Conservation (phyloP, 2,329 filamentous ascomycete species). For the Berkeleyomyces basicola region DNA sequence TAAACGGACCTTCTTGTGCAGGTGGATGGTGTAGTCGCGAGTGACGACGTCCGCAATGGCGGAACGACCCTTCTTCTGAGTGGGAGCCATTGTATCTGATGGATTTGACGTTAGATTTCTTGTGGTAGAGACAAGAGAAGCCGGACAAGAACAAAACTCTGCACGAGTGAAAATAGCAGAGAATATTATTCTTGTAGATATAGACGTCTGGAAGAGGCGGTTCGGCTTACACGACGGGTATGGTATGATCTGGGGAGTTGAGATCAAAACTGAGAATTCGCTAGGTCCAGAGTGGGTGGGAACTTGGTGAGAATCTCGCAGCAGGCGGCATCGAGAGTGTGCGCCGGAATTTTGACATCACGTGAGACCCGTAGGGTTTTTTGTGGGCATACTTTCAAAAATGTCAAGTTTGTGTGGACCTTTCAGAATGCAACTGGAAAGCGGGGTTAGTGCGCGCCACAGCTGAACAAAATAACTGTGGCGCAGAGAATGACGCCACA, state of each 20-base stretch:
- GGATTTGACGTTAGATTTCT: conserved; percentile 18
- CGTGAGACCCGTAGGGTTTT: conserved; percentile 13
- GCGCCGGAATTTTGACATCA: conserved; percentile 11
- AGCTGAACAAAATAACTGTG: background rate
- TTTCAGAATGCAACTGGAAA: conserved; percentile 1
- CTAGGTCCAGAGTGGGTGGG: conserved; percentile 14
- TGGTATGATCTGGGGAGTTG: conserved; percentile 14
- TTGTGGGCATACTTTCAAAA: conserved; percentile 11
- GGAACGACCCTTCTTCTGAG: conserved; percentile 64
- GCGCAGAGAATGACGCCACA: background rate
- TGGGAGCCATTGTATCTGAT: conserved; percentile 47
- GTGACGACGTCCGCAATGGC: conserved; percentile 98
- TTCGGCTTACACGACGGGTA: conserved; percentile 13
- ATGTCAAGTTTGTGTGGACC: conserved; percentile 12
- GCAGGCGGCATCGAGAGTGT: conserved; percentile 10
- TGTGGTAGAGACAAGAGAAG: conserved; percentile 11
- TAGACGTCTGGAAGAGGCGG: conserved; percentile 3
- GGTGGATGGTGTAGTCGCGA: conserved; percentile 99
- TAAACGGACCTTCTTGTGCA: conserved; percentile 68
- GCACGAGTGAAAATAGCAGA: conserved; percentile 5
- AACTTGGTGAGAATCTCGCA: conserved; percentile 14
- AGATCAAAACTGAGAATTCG: conserved; percentile 14
- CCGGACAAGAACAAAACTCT: conserved; percentile 11
- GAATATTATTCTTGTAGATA: conserved; percentile 4
- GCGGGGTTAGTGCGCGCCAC: background rate